Evolutionary conservation across 352 stramenopile species (phyloP), one percentile per base, ranked within the genome.

Genomic region (Pythium folliculosum): DNA sequence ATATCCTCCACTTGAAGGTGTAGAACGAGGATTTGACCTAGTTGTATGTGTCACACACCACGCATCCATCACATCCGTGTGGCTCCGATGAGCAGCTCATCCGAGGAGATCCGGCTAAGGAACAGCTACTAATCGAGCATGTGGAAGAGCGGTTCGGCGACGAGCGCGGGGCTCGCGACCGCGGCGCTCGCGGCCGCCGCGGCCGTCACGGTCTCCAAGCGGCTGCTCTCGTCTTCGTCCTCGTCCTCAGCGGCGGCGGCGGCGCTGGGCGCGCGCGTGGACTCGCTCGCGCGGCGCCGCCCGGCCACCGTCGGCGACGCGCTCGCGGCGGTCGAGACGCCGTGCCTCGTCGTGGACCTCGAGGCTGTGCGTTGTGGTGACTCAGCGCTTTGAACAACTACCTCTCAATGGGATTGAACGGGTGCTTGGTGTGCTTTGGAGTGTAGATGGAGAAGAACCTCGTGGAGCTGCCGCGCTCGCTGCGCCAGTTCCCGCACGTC

Each of bases 311-410:
- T 73, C 40, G 80, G 80, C 51, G 77, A 83, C 55, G 25, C 70
- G 6, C 53, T 92, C 37, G 65, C 70, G 12, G 68, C 40, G 23
- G 58, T 92, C 37, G 81, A 89, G 65, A 92, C 84, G 51, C 84
- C 84, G 8, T 89, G 80, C 63, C 65, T 92, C 5, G 67, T 87
- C 23, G 78, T 92, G 17, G 82, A 92, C 58, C 58, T 90, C 21
- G 78, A 87, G 55, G 82, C 81, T 44, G 69, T 86, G 23, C 48
- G 76, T 55, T n/a, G n/a, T n/a, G n/a, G n/a, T n/a, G n/a, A n/a
- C n/a, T n/a, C n/a, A n/a, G n/a, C n/a, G n/a, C n/a, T n/a, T n/a
- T n/a, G n/a, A n/a, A n/a, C n/a, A n/a, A n/a, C n/a, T n/a, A n/a
- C n/a, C n/a, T n/a, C n/a, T n/a, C n/a, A n/a, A n/a, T n/a, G n/a